phyloP scores from a whole-genome alignment of 2,329 filamentous ascomycete species.

The Monilinia aucupariae region DNA sequence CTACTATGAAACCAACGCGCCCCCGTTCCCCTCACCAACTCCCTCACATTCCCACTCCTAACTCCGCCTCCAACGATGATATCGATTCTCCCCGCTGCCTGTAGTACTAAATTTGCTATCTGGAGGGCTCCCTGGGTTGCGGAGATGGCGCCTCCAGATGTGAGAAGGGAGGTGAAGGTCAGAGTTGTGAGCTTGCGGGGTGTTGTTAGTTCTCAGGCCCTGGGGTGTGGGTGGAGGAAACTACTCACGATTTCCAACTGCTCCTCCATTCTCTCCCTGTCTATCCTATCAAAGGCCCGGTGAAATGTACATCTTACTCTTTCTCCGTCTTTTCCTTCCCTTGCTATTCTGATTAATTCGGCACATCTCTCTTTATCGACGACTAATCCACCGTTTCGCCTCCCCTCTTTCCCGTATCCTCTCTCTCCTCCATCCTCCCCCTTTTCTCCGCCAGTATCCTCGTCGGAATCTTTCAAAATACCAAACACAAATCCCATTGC shows the following conservation, averaged over 20 bases:
- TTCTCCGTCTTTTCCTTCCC: slow-evolving; percentile 28
- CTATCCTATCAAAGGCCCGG: slow-evolving; percentile 45
- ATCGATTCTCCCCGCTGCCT: slow-evolving; percentile 34
- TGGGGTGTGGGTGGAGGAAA: background rate
- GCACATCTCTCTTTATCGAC: slow-evolving; percentile 41
- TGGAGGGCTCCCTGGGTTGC: slow-evolving; percentile 23
- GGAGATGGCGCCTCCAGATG: slow-evolving; percentile 39
- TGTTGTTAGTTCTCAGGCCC: background rate
- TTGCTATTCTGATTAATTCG: slow-evolving; percentile 37
- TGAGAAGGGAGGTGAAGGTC: slow-evolving; percentile 42
- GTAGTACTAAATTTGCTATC: slow-evolving; percentile 34
- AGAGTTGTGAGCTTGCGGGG: background rate
- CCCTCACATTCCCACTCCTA: slow-evolving; percentile 40
- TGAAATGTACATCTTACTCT: slow-evolving; percentile 49
- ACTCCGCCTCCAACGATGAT: slow-evolving; percentile 50
- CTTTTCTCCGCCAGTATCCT: background rate
- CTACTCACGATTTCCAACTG: slow-evolving; percentile 34
- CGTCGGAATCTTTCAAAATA: slow-evolving; percentile 14
- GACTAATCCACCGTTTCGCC: background rate
- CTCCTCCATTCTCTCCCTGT: slow-evolving; percentile 16
- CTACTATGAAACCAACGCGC: slow-evolving; percentile 40
- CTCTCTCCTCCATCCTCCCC: slow-evolving; percentile 1
- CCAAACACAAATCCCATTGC: too few species aligned
- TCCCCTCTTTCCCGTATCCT: too few species aligned
- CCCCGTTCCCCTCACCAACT: slow-evolving; percentile 28